A percentile compares a stretch with the other conserved stretches of the same genome.
These are phyloP conservation scores for Amylocystis lapponica DNA, from an alignment of 768 basidiomycete genomes.

Conservation along the genomic window DNA sequence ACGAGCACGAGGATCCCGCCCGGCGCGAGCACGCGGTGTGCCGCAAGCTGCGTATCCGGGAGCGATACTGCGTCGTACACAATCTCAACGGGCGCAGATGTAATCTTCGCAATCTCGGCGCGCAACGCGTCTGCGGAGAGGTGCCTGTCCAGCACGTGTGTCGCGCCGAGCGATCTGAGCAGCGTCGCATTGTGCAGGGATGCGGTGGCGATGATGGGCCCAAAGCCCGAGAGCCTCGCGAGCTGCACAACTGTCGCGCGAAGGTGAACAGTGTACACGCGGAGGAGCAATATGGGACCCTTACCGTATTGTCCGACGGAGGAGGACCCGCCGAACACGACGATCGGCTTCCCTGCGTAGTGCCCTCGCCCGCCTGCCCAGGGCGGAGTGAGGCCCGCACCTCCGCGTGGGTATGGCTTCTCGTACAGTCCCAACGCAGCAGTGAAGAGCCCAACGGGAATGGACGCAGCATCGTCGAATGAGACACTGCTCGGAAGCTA, in stretches of 20 bases:
- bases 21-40: slow-evolving; percentile 17
- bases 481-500: slow-evolving; percentile 31
- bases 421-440: slow-evolving; percentile 11
- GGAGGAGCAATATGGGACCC: too few relatives aligned
- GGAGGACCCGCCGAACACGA: slow-evolving; percentile 17
- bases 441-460: slow-evolving; percentile 32
- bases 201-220: slow-evolving; percentile 17
- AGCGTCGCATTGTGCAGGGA: slow-evolving; percentile 3
- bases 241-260: slow-evolving; percentile 17
- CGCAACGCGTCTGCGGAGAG: not conserved
- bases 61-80: slow-evolving; percentile 20
- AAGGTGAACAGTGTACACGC: too few relatives aligned
- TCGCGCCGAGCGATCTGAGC: slow-evolving; percentile 19
- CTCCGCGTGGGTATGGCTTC: too few relatives aligned
- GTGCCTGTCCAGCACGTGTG: slow-evolving; percentile 19
- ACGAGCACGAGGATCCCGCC: slow-evolving; percentile 16
- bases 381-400: slow-evolving; percentile 8
- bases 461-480: slow-evolving; percentile 34
- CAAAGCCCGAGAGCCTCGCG: slow-evolving; percentile 21
- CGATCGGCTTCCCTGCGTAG: slow-evolving; percentile 12
- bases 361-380: slow-evolving; percentile 12
- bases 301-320: slow-evolving; percentile 18
- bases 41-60: slow-evolving; percentile 18
- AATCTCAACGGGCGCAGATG: slow-evolving; percentile 14
- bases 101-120: slow-evolving; percentile 1